Evolutionary conservation across 1,284 basidiomycete species (phyloP).

Genomic region (Ganoderma leucocontextum): DNA sequence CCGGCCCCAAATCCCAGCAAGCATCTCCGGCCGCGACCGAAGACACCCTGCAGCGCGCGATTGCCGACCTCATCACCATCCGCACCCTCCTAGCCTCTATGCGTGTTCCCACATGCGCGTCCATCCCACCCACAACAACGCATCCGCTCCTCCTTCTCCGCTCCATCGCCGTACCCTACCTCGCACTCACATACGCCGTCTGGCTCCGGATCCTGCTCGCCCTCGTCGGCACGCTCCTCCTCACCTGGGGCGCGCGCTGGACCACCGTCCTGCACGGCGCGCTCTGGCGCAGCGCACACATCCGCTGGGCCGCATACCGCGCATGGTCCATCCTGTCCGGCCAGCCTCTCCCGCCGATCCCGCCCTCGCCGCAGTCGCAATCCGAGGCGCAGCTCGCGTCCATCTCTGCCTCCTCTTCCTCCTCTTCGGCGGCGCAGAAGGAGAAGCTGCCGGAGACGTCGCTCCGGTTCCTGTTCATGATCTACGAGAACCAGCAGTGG

Average conservation of each 20-base stretch:
- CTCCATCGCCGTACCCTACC: slow-evolving; percentile 61
- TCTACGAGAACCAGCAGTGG: slow-evolving; percentile 97
- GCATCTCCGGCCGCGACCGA: slow-evolving; percentile 66
- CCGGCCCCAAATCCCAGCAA: no score
- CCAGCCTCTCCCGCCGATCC: slow-evolving; percentile 52
- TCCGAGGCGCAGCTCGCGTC: slow-evolving; percentile 44
- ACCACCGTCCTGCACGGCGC: slow-evolving; percentile 58
- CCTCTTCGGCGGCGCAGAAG: neutral
- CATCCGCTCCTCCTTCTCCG: slow-evolving; percentile 52
- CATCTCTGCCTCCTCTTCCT: slow-evolving; percentile 23
- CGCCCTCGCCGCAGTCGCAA: slow-evolving; percentile 29
- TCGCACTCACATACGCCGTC: slow-evolving; percentile 61
- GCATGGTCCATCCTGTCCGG: slow-evolving; percentile 61
- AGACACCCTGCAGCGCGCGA: slow-evolving; percentile 60
- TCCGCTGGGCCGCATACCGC: slow-evolving; percentile 66
- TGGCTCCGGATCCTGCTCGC: slow-evolving; percentile 68
- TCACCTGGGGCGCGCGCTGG: slow-evolving; percentile 75
- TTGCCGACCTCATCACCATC: slow-evolving; percentile 65
- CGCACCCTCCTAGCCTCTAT: slow-evolving; percentile 56
- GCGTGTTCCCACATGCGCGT: slow-evolving; percentile 25
- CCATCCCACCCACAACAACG: slow-evolving; percentile 36
- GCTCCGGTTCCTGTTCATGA: slow-evolving; percentile 84
- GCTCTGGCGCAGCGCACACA: slow-evolving; percentile 70
- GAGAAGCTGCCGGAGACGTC: slow-evolving; percentile 34
- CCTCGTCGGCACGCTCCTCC: slow-evolving; percentile 62